Evolutionary conservation across 768 basidiomycete species (phyloP), one percentile per base, ranked within the genome.

Genomic region (Tylopilus plumbeoviolaceoides): DNA sequence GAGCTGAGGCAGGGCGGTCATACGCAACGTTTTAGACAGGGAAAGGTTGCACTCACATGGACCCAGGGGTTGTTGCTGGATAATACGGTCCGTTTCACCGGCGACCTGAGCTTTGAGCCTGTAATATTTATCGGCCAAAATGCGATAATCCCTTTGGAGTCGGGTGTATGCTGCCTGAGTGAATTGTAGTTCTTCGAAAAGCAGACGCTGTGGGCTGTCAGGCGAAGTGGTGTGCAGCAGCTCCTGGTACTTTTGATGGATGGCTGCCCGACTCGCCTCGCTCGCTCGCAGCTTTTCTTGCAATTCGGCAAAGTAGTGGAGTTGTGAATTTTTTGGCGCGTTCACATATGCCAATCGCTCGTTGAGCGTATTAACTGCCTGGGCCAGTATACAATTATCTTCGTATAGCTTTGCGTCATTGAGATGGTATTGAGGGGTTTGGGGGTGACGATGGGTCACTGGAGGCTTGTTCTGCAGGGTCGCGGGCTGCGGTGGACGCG

Each of bases 401-500:
- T 69, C 57, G 48, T 66, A 75, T 36, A 77, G 53, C 50, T 64
- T 71, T 48, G 59, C 38, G 39, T 72, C 72, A 8, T 30, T 30
- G 30, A 30, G 7, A 30, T 7, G 30, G 30, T 30, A 7, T 11
- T 70, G 62, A 8, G 20, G 54, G 1, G 57, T 45, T 28, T 66
- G 66, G 30, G 81, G 45, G 31, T 64, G 74, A 43, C 68, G 70
- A 5, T 70, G 48, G 53, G 55, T 38, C 14, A 30, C n/a, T 21
- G 62, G 57, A 47, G 59, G 43, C 7, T 33, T 56, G 17, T 71
- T 66, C 17, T 41, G 44, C 10, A 80, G 70, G 7, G 72, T 69
- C 18, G 78, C 73, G 56, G 69, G 70, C 55, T 79, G 79, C 5
- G 69, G 59, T 21, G 78, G 68, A 57, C 74, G 80, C 12, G 73